Base-by-base conservation (phyloP, 2,329 filamentous ascomycete species). In the Paradendryphiella salina region DNA sequence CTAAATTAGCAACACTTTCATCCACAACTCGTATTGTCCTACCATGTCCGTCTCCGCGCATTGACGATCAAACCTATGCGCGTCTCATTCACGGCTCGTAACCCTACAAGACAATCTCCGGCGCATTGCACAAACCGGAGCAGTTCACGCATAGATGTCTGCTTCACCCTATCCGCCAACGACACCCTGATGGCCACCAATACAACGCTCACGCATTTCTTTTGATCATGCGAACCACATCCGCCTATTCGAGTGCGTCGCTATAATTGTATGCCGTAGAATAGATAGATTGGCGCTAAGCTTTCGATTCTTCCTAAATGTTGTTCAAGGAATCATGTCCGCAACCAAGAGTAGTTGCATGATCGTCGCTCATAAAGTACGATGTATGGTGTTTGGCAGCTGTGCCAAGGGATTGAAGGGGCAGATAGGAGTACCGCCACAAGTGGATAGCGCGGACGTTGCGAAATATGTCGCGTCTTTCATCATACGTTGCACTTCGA, bases 261-360 rank as follows among this genome's bases (percentile, higher is more conserved):
- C 35, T 23, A 50, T 47, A 26, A 32, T 42, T 21, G 29, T 14
- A 23, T 35, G 42, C 40, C 36, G 14, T 15, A 23, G 14, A 23
- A 33, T 35, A 46, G 23, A 48, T 29, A 18, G 23, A 42, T 51
- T 36, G 39, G 49, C 56, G 51, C 56, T 50, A 54, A 45, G 17
- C 18, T 32, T 48, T 37, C 41, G 46, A 54, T 57, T 54, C 52
- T 57, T 54, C 48, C 54, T 57, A 58, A 48, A 7, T 34, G 46
- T 49, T 41, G 32, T 50, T 60, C 44, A 45, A 20, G 47, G 47
- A 11, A 49, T 41, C 34, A 53, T 48, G 41, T 59, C 51, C 56
- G 56, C 38, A 36, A 29, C 20, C 31, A 28, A 40, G 46, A 13
- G 18, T 15, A 33, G 32, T 26, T 47, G 35, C 42, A 39, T 55